Percentiles rank a stretch among this genome's conserved stretches.
These are phyloP conservation scores for Dictyophora rubrovolvata DNA, from an alignment of 768 basidiomycete species.

Conservation along the genomic window DNA sequence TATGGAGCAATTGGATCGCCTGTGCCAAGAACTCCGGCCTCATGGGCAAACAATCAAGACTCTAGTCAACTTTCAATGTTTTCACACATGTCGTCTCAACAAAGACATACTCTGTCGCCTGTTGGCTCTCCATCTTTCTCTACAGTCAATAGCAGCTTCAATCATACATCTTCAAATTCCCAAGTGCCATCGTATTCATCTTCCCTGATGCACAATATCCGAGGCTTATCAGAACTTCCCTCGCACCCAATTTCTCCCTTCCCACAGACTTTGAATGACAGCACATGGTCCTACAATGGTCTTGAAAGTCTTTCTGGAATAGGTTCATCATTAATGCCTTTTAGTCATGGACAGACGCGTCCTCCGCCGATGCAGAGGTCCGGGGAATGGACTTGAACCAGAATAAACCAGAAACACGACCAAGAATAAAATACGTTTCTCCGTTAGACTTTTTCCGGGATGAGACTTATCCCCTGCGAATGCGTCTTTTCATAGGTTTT, in stretches of 20 bases:
- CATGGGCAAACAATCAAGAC: background rate
- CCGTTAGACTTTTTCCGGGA: background rate
- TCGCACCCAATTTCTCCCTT: background rate
- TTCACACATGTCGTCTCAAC: conserved; percentile 4
- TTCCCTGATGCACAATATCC: background rate
- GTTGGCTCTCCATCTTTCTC: background rate
- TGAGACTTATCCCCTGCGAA: background rate
- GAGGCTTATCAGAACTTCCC: background rate
- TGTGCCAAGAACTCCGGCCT: background rate
- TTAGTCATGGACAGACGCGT: background rate
- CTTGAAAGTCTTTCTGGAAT: conserved; percentile 1
- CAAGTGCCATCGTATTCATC: background rate
- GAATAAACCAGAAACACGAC: background rate
- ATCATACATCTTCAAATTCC: background rate
- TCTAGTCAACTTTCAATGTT: background rate
- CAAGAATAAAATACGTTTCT: too few relatives aligned
- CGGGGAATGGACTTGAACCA: conserved; percentile 3
- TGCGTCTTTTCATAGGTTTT: background rate
- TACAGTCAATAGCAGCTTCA: background rate
- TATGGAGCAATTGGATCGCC: background rate
- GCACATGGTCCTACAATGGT: conserved; percentile 5
- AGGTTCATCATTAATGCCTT: conserved; percentile 3
- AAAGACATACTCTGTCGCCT: conserved; percentile 6
- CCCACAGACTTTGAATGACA: background rate
- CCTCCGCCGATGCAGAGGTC: conserved; percentile 1